Evolutionary conservation across 192 early-diverging fungal species (phyloP), one percentile per base, ranked within the genome.

Genomic region (Mortierella claussenii): DNA sequence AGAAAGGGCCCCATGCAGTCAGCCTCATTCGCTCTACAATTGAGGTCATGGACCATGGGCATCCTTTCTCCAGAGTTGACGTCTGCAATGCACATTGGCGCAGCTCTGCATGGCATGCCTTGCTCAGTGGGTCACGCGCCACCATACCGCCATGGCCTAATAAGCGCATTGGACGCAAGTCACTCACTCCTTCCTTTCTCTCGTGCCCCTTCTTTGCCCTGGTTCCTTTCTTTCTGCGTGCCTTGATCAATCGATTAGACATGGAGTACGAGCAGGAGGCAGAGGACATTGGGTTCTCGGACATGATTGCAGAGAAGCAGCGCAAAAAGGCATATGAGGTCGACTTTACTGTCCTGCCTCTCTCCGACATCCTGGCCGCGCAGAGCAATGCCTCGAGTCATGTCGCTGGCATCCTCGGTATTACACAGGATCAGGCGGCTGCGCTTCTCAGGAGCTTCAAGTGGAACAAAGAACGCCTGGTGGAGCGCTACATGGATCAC

Each of bases 401-500:
- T 52, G 94, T 96, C 8, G 68, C 88, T 11, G 81, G 80, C 21
- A 89, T 96, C 53, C 80, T 95, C 44, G 93, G 91, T 57, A 79
- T 91, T 46, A 47, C 70, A 17, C 68, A 79, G 43, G 80, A 90
- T 46, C 89, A 91, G 61, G 91, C 91, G 8, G 89, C 92, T 0
- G 91, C 90, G 9, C 75, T 96, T 55, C 81, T 96, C 36, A 87
- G 95, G 23, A 78, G 85, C 60, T 95, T 91, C 80, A 78, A 83
- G 69, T 95, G 94, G 93, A 94, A 95, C 82, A 94, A 95, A 78
- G 95, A 96, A 55, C 79, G 82, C 36, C 65, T 96, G 10, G 83
- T 96, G 9, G 95, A 96, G 71, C 82, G 82, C 12, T 90, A 89
- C 46, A 89, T 93, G 84, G 94, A 92, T 63, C 81, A 87, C 56